Conservation (phyloP, 345 rosid genomes). For the Populus euphratica region DNA sequence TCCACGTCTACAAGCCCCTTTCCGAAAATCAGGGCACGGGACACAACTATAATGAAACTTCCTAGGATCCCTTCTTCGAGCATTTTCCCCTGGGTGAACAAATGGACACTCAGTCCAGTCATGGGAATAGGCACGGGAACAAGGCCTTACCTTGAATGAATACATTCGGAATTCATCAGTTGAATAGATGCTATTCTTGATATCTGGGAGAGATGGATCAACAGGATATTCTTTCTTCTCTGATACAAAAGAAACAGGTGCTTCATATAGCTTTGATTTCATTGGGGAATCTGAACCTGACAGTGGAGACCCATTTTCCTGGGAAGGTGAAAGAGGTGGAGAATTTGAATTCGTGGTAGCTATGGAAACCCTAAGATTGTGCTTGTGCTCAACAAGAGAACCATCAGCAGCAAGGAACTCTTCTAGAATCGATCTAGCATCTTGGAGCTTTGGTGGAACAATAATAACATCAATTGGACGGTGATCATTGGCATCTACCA, state of each 20-base stretch:
- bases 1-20: constrained; percentile 89
- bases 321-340: constrained; percentile 56
- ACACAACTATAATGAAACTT: constrained; percentile 96
- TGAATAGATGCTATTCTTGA: constrained; percentile 85
- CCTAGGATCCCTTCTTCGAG: constrained; percentile 94
- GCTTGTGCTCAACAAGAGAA: constrained; percentile 38
- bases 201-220: constrained; percentile 93
- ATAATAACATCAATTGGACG: constrained; percentile 79
- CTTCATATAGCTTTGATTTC: constrained; percentile 36
- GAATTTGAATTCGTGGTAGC: constrained; percentile 39
- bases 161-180: constrained; percentile 97
- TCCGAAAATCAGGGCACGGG: constrained; percentile 92
- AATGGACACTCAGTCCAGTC: constrained; percentile 99
- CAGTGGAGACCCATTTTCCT: constrained; percentile 55
- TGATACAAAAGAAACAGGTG: constrained; percentile 26
- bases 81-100: constrained; percentile 96
- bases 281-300: constrained; percentile 50
- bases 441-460: constrained; percentile 68
- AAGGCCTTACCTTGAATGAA: constrained; percentile 89
- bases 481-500: constrained; percentile 54
- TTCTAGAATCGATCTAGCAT: constrained; percentile 50
- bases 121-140: constrained; percentile 94
- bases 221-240: constrained; percentile 88
- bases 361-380: constrained; percentile 44
- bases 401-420: constrained; percentile 65